A percentile compares a stretch with the other conserved stretches of the same genome.
phyloP scores from a whole-genome alignment of 768 basidiomycete species.

The Tylopilus plumbeoviolaceoides region DNA sequence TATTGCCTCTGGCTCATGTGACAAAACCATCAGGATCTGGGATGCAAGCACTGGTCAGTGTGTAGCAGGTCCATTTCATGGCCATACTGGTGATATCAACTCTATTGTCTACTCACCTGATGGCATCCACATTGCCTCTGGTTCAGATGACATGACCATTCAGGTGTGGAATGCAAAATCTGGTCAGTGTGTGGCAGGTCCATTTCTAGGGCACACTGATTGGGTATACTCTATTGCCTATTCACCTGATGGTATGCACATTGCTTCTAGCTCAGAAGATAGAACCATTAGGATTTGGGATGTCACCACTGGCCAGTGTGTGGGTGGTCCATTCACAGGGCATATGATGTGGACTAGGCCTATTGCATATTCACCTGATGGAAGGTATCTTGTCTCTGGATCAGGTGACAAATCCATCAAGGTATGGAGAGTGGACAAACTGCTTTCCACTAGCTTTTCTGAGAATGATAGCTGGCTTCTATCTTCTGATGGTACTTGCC shows the following conservation, averaged over 20 bases:
- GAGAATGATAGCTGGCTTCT: slow-evolving; percentile 4
- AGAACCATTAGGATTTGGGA: neutral
- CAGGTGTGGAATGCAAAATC: neutral
- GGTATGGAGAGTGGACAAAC: neutral
- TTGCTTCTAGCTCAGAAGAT: neutral
- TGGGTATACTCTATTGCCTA: neutral
- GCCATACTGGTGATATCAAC: neutral
- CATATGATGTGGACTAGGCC: neutral
- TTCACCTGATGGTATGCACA: neutral
- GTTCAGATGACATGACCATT: neutral
- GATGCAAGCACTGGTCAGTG: neutral
- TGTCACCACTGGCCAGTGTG: neutral
- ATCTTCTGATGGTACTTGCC: neutral
- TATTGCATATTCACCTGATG: slow-evolving; percentile 4
- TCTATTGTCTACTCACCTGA: slow-evolving; percentile 2
- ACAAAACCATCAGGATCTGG: neutral
- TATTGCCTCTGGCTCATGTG: neutral
- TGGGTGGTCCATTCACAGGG: neutral
- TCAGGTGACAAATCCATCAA: neutral
- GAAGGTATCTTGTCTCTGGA: neutral
- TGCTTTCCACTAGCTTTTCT: neutral
- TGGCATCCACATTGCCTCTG: neutral
- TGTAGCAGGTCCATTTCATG: neutral
- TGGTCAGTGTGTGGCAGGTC: neutral
- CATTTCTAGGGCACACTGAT: neutral